A percentile compares a stretch with the other conserved stretches of the same genome.
Conservation (phyloP, 108 stramenopile species). For the Pelagomonas calceolata region DNA sequence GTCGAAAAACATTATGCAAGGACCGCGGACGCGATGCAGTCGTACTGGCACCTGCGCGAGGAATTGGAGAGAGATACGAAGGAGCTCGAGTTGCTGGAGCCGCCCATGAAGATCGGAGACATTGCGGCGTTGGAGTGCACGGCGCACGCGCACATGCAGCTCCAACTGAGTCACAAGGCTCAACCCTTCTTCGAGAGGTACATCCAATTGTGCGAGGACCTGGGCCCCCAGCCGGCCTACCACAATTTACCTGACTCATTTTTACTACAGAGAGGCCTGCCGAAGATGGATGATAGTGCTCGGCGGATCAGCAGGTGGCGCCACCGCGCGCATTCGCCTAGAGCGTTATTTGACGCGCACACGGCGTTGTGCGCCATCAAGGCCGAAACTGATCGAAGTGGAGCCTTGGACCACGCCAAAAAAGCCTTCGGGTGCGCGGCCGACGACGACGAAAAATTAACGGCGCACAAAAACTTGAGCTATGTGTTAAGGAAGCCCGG, state of each 20-base stretch:
- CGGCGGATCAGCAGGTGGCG: neutral
- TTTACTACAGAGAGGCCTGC: neutral
- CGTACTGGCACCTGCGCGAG: neutral
- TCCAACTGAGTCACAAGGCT: neutral
- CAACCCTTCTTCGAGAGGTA: neutral
- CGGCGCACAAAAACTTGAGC: neutral
- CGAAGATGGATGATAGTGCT: neutral
- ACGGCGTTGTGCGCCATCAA: neutral
- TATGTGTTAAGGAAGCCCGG: neutral
- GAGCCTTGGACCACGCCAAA: neutral
- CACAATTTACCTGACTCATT: neutral
- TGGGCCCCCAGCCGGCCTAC: neutral
- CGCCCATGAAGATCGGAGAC: neutral
- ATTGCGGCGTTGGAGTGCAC: neutral
- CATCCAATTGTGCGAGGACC: neutral
- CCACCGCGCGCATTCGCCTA: neutral
- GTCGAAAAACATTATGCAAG: neutral
- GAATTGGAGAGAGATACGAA: too few species aligned
- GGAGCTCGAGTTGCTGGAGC: neutral
- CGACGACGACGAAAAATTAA: neutral
- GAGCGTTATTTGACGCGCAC: neutral
- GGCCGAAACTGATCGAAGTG: neutral
- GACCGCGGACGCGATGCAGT: neutral
- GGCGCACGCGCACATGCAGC: neutral
- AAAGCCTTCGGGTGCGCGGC: neutral